Conservation (phyloP, 148 eudicot genomes). For the Rhododendron mucronatum region DNA sequence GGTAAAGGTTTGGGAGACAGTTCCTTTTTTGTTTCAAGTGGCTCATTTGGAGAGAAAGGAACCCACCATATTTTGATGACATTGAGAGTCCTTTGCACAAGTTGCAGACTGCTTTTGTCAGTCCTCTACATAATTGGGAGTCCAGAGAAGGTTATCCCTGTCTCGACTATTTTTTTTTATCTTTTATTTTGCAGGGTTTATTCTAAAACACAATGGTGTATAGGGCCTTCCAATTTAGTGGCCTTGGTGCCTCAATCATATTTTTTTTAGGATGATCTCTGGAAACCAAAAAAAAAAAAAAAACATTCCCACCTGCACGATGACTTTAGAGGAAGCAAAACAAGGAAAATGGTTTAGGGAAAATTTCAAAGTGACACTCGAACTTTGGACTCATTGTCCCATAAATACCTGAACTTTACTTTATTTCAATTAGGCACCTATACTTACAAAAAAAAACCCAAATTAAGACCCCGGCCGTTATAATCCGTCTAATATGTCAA, state of each 20-base stretch:
- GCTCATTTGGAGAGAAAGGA: neutral
- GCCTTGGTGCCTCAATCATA: neutral
- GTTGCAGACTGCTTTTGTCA: neutral
- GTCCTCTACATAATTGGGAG: neutral
- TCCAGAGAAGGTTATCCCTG: neutral
- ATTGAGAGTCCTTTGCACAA: neutral
- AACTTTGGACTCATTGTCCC: no score
- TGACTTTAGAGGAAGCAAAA: neutral
- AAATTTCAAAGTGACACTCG: no score
- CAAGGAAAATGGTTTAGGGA: neutral
- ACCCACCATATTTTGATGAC: neutral
- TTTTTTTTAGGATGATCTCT: neutral
- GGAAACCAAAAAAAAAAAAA: neutral
- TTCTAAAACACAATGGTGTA: neutral
- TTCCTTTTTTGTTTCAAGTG: neutral
- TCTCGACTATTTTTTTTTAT: neutral
- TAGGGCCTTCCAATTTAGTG: neutral
- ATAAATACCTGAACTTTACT: no score
- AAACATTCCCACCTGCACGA: neutral
- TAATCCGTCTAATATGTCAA: no score
- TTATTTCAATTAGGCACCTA: no score
- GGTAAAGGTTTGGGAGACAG: neutral
- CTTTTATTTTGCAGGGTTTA: neutral
- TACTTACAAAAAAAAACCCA: no score
- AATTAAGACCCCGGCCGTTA: no score